phyloP scores from a whole-genome alignment of 225 moss, liverwort and hornwort species.

The Marchantia polymorpha region DNA sequence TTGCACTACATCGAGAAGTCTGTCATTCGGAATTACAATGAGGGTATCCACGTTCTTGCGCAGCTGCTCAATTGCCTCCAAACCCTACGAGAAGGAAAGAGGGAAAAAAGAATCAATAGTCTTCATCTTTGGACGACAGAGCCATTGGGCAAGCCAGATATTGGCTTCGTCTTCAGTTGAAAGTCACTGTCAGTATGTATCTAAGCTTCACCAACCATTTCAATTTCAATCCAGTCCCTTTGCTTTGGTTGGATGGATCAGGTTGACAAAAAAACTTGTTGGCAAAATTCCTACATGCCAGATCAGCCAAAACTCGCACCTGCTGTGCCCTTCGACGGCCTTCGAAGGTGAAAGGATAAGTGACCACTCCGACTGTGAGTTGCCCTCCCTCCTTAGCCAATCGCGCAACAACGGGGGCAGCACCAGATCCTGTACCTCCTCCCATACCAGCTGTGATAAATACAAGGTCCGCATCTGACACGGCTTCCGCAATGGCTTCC shows the following conservation, averaged over 20 bases:
- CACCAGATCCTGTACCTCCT: conserved; percentile 84
- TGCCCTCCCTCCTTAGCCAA: conserved; percentile 72
- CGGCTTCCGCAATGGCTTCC: conserved; percentile 67
- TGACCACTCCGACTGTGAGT: conserved; percentile 74
- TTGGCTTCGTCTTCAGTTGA: not conserved
- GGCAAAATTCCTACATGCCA: not conserved
- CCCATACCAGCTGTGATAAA: conserved; percentile 95
- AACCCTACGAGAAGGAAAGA: conserved; percentile 37
- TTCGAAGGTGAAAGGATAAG: conserved; percentile 77
- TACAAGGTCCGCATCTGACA: conserved; percentile 75
- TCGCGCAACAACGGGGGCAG: conserved; percentile 75
- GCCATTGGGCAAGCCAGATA: not conserved
- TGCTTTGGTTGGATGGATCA: not conserved
- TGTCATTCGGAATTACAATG: conserved; percentile 77
- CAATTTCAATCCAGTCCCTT: not conserved
- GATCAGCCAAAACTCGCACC: conserved; percentile 27
- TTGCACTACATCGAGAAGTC: conserved; percentile 70
- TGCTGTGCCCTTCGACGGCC: conserved; percentile 78
- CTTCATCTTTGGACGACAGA: not conserved
- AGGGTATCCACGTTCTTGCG: conserved; percentile 74
- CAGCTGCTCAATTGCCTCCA: conserved; percentile 79
- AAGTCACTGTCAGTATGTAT: no score
- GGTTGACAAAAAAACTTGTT: not conserved
- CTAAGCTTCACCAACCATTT: no score
- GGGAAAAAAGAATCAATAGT: no score